Base-by-base conservation (phyloP, 108 stramenopile species). In the Aureococcus anophagefferens region DNA sequence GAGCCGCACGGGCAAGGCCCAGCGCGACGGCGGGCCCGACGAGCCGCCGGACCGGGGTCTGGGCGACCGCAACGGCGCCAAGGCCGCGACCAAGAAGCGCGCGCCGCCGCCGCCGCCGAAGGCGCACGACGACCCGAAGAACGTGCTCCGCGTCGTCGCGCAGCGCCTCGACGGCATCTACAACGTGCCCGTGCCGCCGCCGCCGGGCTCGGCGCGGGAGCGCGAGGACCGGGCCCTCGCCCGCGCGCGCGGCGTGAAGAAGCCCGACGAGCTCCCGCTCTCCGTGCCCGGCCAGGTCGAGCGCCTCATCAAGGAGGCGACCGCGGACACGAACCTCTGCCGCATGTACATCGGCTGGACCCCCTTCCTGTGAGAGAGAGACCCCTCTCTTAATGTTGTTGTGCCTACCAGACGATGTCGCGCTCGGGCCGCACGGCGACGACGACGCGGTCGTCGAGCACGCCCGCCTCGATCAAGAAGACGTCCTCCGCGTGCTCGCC, bases 231-330 rank as follows among this genome's bases (percentile, higher is more conserved):
- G n/a, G 62, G 67, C 40, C 51, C 76, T 25, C n/a, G 32, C 34
- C 17, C 40, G 29, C 33, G 62, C 13, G 17, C 30, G 30, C 5
- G 35, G 63, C 15, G 21, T 34, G 64, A 34, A 0, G 37, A 36
- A 33, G 65, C 67, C 29, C 59, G n/a, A 72, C n/a, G 62, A 77
- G 16, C 59, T 84, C 0, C 84, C 85, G 31, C 77, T 87, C 33
- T 83, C 81, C 17, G 83, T 86, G n/a, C 79, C 75, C 40, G 86
- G 85, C 34, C 83, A 87, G 73, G 84, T 80, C 31, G 78, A 86
- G 72, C 71, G 79, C 14, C 82, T 87, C 46, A 81, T 87, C 69
- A 44, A 74, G 25, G 87, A 87, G 35, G 85, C 87, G 11, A 86
- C 87, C 16, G 68, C 72, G 30, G 70, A 62, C 28, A 73, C 69